Percentiles rank a stretch among this genome's conserved stretches.
phyloP scores from a whole-genome alignment of 2,329 filamentous ascomycete species.

The Cercospora sojina region DNA sequence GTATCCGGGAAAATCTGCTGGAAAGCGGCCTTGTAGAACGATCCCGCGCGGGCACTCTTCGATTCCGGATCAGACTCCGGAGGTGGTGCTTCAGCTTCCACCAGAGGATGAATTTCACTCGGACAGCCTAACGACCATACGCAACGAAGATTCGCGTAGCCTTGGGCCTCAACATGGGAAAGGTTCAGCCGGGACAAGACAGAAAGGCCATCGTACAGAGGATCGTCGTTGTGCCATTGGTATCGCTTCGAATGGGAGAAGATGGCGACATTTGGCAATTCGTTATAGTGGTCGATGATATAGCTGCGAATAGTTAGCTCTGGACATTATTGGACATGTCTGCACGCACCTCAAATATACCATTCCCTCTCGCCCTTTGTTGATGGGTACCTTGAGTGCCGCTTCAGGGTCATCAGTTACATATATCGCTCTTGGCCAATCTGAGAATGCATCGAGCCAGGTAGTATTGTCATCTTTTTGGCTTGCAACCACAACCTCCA shows the following conservation, averaged over 20 bases:
- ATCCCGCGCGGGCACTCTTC: constrained; percentile 48
- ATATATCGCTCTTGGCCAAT: constrained; percentile 46
- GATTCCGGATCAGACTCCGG: constrained; percentile 14
- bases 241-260: constrained; percentile 59
- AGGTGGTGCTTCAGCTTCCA: constrained; percentile 35
- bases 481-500: constrained; percentile 5
- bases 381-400: constrained; percentile 44
- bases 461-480: constrained; percentile 31
- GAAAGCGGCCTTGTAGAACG: constrained; percentile 52
- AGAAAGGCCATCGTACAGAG: constrained; percentile 50
- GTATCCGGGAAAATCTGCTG: constrained; percentile 49
- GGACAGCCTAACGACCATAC: constrained; percentile 55
- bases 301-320: constrained; percentile 33
- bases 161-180: constrained; percentile 49
- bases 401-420: constrained; percentile 43
- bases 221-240: constrained; percentile 58
- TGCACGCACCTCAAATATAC: constrained; percentile 48
- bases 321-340: too few relatives aligned
- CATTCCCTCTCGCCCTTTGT: constrained; percentile 53
- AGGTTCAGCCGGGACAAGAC: constrained; percentile 52
- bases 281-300: constrained; percentile 58
- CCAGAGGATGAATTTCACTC: constrained; percentile 49
- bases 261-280: constrained; percentile 55
- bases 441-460: constrained; percentile 44
- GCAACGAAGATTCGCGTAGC: constrained; percentile 57